A percentile compares a stretch with the other conserved stretches of the same genome.
Evolutionary conservation across 306 rosid species (phyloP).

Genomic region (Datisca glomerata): DNA sequence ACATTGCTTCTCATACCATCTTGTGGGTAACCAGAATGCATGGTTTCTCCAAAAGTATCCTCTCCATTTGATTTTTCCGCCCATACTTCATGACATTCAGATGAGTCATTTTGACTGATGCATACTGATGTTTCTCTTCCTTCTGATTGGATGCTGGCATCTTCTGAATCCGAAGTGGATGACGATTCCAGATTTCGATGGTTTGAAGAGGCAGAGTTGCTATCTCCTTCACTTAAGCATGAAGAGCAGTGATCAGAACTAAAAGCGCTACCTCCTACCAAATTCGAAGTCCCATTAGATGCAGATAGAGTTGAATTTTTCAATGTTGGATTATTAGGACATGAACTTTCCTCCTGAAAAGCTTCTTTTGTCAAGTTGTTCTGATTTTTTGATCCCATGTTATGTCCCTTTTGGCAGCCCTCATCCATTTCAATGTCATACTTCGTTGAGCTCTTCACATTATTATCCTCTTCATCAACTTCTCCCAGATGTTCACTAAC

Average conservation of each 20-base stretch:
- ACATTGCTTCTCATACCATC: slow-evolving; percentile 30
- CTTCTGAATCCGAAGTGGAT: slow-evolving; percentile 85
- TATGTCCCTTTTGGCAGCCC: slow-evolving; percentile 27
- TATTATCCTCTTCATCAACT: slow-evolving; percentile 28
- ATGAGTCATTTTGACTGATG: slow-evolving; percentile 37
- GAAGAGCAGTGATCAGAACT: slow-evolving; percentile 79
- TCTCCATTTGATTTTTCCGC: slow-evolving; percentile 24
- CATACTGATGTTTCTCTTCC: slow-evolving; percentile 37
- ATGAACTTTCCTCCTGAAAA: slow-evolving; percentile 29
- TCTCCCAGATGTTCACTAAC: background rate
- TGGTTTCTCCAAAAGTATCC: slow-evolving; percentile 25
- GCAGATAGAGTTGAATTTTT: slow-evolving; percentile 9
- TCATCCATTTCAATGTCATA: slow-evolving; percentile 27
- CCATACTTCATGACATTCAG: slow-evolving; percentile 33
- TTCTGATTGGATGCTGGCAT: slow-evolving; percentile 70
- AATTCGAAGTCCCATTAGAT: slow-evolving; percentile 32
- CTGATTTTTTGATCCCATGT: slow-evolving; percentile 26
- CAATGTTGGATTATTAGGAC: slow-evolving; percentile 10
- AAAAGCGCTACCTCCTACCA: slow-evolving; percentile 26
- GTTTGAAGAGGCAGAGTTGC: slow-evolving; percentile 56
- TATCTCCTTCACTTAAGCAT: slow-evolving; percentile 83
- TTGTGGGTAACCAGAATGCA: slow-evolving; percentile 15
- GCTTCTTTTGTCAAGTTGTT: slow-evolving; percentile 27
- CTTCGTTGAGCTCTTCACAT: slow-evolving; percentile 32
- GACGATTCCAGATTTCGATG: slow-evolving; percentile 72